These are phyloP conservation scores for Plasmodium cynomolgi DNA, from an alignment of 169 alveolate genomes.

Conservation along the genomic window DNA sequence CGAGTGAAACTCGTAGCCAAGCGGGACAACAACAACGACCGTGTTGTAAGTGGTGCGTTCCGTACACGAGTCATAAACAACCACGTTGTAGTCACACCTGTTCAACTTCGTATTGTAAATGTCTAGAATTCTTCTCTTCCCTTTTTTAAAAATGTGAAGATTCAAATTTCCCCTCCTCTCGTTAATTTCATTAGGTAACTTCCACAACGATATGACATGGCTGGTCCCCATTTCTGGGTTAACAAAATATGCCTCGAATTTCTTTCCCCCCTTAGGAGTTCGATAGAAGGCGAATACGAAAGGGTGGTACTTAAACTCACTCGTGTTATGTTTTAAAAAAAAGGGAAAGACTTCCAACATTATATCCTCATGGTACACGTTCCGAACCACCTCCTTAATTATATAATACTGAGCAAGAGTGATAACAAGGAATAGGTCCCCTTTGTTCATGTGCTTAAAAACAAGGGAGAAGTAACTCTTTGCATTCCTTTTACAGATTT, in stretches of 20 bases:
- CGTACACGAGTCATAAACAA: slow-evolving; percentile 43
- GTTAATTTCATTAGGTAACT: slow-evolving; percentile 49
- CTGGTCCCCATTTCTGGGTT: not conserved
- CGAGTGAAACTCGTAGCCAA: slow-evolving; percentile 71
- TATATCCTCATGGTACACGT: slow-evolving; percentile 75
- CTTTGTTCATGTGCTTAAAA: slow-evolving; percentile 73
- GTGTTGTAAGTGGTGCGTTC: slow-evolving; percentile 21
- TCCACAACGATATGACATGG: slow-evolving; percentile 45
- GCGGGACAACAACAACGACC: slow-evolving; percentile 59
- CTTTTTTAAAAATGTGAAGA: slow-evolving; percentile 57
- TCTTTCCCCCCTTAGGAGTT: slow-evolving; percentile 17
- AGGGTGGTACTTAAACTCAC: slow-evolving; percentile 56
- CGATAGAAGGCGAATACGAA: slow-evolving; percentile 54
- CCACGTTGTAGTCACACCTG: slow-evolving; percentile 46
- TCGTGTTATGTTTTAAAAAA: slow-evolving; percentile 46
- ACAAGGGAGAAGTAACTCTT: slow-evolving; percentile 75
- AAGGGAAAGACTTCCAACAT: slow-evolving; percentile 80
- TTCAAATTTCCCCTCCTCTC: slow-evolving; percentile 22
- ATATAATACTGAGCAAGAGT: slow-evolving; percentile 83
- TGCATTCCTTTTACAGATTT: slow-evolving; percentile 78
- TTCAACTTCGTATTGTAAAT: slow-evolving; percentile 29
- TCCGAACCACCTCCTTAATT: slow-evolving; percentile 80
- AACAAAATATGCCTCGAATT: slow-evolving; percentile 1
- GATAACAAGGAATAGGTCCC: slow-evolving; percentile 79
- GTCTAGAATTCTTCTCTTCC: slow-evolving; percentile 52